These are phyloP conservation scores for Candida germanica DNA, from an alignment of 805 yeast species.

Conservation along the genomic window DNA sequence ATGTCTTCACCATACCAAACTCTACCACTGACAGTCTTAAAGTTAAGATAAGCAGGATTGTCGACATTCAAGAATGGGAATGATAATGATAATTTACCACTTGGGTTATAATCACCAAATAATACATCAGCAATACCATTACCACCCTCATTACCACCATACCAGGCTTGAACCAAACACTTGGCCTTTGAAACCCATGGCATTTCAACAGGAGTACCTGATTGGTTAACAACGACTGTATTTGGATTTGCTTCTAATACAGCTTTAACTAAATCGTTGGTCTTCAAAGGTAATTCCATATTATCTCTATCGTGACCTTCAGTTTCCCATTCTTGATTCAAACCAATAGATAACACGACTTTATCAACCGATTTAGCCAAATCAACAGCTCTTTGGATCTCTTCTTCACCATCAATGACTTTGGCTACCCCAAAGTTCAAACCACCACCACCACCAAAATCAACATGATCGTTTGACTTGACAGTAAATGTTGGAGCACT, in stretches of 20 bases:
- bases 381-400: constrained; percentile 21
- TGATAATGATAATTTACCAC: constrained; percentile 40
- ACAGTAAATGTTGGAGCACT: constrained; percentile 17
- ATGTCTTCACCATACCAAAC: constrained; percentile 57
- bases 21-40: constrained; percentile 27
- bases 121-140: constrained; percentile 58
- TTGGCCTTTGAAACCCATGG: constrained; percentile 27
- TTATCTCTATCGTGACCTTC: constrained; percentile 31
- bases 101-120: constrained; percentile 58
- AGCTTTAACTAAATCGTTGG: constrained; percentile 22
- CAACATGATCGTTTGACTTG: constrained; percentile 5
- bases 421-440: constrained; percentile 22
- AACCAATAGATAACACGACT: constrained; percentile 29
- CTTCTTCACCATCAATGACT: constrained; percentile 24
- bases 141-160: constrained; percentile 53
- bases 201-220: constrained; percentile 33
- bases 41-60: constrained; percentile 31
- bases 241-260: constrained; percentile 28
- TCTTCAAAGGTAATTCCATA: constrained; percentile 24
- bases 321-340: constrained; percentile 30
- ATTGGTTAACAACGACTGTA: constrained; percentile 32
- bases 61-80: constrained; percentile 23
- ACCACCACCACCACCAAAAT: constrained; percentile 26
- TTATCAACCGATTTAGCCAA: constrained; percentile 29
- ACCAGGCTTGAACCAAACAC: constrained; percentile 32